Evolutionary conservation across 371 early-diverging fungal genomes (phyloP), one percentile per base, ranked within the genome.

Genomic region (Lichtheimia corymbifera): DNA sequence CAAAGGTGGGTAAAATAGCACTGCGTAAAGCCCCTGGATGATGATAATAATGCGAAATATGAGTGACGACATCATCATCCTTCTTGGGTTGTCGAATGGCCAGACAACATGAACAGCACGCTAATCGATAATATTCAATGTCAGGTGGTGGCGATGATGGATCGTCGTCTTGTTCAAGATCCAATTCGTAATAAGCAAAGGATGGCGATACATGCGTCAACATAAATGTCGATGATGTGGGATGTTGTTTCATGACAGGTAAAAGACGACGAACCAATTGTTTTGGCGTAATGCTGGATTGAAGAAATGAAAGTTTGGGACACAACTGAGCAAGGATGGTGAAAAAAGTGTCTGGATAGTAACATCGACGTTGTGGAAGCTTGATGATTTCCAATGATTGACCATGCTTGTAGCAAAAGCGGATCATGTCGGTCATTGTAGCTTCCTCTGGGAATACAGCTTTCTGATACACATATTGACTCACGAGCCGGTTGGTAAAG

Each of bases 1-100:
- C 79, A 68, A 72, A 79, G 3, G 76, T 79, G 2, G 79, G 79
- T 41, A 79, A 51, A 24, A 79, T 79, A 1, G 74, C 76, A 55
- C 75, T 79, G 30, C 68, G 65, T 12, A 79, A 60, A 17, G 79
- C 79, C 12, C 76, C 76, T 7, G 74, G 79, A 58, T 76, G 76
- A 51, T 79, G 79, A 27, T 70, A 75, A 51, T 79, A 79, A 45
- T 74, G 72, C 0, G 76, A 64, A 24, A 79, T 73, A n/a, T 72
- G 76, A 2, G 76, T 79, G 12, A 76, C 45, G 27, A 18, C 30
- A 43, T 63, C 43, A 9, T 27, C 41, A 20, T 22, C 28, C 2
- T 65, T 45, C 13, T 54, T 58, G 50, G 64, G 58, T 35, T 57
- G 53, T 20, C 65, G 53, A 11, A 57, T 55, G 11, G 63, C 72